Conservation (phyloP, 2,329 filamentous ascomycete genomes). For the Cordyceps cicadae region DNA sequence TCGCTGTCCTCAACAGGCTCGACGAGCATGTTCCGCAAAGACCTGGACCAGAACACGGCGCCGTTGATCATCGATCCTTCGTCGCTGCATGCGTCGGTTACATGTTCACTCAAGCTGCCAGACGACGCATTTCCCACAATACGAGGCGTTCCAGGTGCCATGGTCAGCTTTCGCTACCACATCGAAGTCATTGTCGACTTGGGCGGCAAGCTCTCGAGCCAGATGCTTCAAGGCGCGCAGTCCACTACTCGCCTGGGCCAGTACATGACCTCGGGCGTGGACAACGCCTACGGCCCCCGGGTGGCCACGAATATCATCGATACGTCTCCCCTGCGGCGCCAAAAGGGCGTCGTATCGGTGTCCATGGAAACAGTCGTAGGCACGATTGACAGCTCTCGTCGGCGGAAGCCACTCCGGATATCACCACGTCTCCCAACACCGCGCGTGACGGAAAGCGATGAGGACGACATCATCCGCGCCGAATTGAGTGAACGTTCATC, state of each 20-base stretch:
- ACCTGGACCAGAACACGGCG: conserved; percentile 79
- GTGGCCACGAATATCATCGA: conserved; percentile 64
- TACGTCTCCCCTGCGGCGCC: conserved; percentile 74
- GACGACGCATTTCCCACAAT: conserved; percentile 92
- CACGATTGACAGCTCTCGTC: conserved; percentile 62
- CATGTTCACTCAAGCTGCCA: conserved; percentile 74
- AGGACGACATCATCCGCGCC: conserved; percentile 21
- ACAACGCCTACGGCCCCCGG: conserved; percentile 24
- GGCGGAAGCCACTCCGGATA: conserved; percentile 19
- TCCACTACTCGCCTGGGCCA: conserved; percentile 31
- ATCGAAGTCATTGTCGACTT: conserved; percentile 89
- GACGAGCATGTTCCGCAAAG: conserved; percentile 90
- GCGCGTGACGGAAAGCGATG: conserved; percentile 23
- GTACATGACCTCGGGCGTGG: conserved; percentile 17
- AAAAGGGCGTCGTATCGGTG: conserved; percentile 85
- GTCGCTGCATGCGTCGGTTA: conserved; percentile 71
- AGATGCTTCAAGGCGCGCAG: conserved; percentile 53
- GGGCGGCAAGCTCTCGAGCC: conserved; percentile 73
- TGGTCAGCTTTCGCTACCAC: conserved; percentile 93
- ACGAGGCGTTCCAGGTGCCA: conserved; percentile 75
- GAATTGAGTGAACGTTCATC: conserved; percentile 16
- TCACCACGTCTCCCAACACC: conserved; percentile 22
- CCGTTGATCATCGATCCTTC: conserved; percentile 80
- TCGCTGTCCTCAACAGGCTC: conserved; percentile 80
- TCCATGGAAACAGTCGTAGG: conserved; percentile 83